A percentile compares a stretch with the other conserved stretches of the same genome.
Conservation (phyloP, 2,329 filamentous ascomycete species). For the Talaromyces islandicus region DNA sequence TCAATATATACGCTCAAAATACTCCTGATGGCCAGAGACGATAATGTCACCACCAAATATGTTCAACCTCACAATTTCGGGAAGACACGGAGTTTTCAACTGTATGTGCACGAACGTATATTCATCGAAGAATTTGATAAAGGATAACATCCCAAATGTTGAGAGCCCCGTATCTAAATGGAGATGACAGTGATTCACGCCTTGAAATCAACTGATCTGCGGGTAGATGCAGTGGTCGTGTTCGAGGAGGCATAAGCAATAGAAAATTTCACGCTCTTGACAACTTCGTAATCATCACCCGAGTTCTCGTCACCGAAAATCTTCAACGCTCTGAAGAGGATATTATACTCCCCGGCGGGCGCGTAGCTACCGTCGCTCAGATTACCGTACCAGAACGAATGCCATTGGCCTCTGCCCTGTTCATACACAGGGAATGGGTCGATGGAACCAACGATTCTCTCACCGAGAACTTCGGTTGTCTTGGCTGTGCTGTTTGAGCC, state of each 20-base stretch:
- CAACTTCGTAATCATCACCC: slow-evolving; percentile 19
- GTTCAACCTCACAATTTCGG: neutral
- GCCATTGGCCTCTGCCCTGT: neutral
- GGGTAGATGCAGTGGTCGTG: neutral
- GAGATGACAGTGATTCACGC: neutral
- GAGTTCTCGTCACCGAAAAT: slow-evolving; percentile 21
- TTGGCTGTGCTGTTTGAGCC: neutral
- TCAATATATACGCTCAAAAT: too few relatives aligned
- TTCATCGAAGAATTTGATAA: neutral
- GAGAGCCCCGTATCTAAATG: neutral
- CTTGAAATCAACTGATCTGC: neutral
- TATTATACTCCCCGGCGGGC: slow-evolving; percentile 21
- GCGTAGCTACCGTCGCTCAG: slow-evolving; percentile 20
- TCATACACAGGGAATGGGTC: neutral
- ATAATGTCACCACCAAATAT: neutral
- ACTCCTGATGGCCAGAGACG: too few relatives aligned
- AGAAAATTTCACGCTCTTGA: slow-evolving; percentile 18
- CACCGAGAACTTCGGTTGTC: slow-evolving; percentile 5
- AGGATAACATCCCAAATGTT: neutral
- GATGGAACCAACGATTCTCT: slow-evolving; percentile 5
- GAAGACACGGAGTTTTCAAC: neutral
- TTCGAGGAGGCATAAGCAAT: neutral
- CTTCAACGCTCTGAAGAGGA: slow-evolving; percentile 22
- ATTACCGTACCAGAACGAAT: slow-evolving; percentile 13
- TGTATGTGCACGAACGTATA: neutral